phyloP scores from a whole-genome alignment of 257 asterid genomes.

The Solanum megistacrolobum region DNA sequence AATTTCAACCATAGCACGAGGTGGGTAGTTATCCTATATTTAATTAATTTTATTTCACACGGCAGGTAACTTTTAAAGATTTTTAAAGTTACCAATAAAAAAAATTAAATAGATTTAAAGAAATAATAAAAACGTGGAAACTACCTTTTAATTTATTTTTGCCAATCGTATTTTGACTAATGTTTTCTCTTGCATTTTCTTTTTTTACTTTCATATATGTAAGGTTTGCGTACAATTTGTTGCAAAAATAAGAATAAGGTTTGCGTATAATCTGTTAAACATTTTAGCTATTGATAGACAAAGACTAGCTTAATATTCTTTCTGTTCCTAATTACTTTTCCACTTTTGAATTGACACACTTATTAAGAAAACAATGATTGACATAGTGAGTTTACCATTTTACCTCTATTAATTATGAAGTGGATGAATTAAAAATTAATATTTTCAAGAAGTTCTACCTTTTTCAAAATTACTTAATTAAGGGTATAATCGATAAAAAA shows the following conservation, averaged over 20 bases:
- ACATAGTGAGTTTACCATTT: too few species aligned
- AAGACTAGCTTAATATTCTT: background rate
- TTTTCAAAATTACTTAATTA: too few species aligned
- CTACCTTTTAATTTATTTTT: background rate
- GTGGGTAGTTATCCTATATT: background rate
- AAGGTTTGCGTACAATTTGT: too few species aligned
- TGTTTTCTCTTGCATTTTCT: background rate
- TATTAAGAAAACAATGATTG: too few species aligned
- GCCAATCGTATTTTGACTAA: background rate
- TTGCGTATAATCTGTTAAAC: background rate
- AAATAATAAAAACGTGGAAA: background rate
- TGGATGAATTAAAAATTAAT: too few species aligned
- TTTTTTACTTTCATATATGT: too few species aligned
- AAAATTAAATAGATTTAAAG: background rate
- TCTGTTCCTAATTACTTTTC: rapidly evolving
- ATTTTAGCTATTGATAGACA: background rate
- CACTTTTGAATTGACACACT: too few species aligned
- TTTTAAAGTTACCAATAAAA: background rate
- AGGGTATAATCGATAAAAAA: too few species aligned
- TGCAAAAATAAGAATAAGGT: too few species aligned
- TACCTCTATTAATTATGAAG: too few species aligned
- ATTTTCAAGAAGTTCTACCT: background rate
- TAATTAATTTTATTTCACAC: background rate
- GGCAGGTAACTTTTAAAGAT: background rate
- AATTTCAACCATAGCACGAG: background rate